A percentile compares a stretch with the other conserved stretches of the same genome.
phyloP scores from a whole-genome alignment of 352 stramenopile genomes.

The Nothophytophthora sp. region DNA sequence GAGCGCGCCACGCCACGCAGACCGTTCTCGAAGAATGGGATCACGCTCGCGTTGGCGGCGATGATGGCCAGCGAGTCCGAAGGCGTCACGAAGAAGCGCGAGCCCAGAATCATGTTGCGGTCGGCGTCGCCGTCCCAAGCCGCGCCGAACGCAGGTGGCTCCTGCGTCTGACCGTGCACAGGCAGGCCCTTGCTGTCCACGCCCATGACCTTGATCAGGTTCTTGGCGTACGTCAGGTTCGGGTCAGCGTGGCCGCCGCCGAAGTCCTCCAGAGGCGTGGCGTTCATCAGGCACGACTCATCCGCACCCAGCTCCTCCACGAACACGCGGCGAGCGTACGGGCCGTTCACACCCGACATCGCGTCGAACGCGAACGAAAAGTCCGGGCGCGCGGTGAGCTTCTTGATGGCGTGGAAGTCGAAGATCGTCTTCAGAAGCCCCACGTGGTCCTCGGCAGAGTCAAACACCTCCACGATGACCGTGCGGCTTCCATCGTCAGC shows the following conservation, averaged over 20 bases:
- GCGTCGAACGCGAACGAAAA: conserved; percentile 97
- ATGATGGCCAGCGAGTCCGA: conserved; percentile 99
- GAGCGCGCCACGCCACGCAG: conserved; percentile 96
- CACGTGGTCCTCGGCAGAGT: conserved; percentile 97
- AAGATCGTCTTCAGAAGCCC: conserved; percentile 96
- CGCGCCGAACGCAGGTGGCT: conserved; percentile 90
- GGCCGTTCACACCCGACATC: conserved; percentile 98
- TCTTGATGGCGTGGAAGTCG: conserved; percentile 95
- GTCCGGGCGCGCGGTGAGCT: conserved; percentile 91
- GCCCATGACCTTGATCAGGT: conserved; percentile 96
- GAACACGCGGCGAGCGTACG: conserved; percentile 96
- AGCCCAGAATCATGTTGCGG: conserved; percentile 98
- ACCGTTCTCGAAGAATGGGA: conserved; percentile 96
- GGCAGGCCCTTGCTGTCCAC: conserved; percentile 85
- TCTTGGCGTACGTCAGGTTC: conserved; percentile 99
- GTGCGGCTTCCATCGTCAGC: conserved; percentile 90
- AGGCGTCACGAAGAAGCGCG: conserved; percentile 98
- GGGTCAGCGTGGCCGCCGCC: conserved; percentile 96
- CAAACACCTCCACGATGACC: conserved; percentile 98
- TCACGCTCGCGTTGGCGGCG: conserved; percentile 96
- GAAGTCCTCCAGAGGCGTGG: conserved; percentile 97
- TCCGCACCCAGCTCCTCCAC: conserved; percentile 94
- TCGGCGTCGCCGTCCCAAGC: conserved; percentile 99
- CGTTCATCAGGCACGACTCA: conserved; percentile 90
- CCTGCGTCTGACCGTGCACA: conserved; percentile 74